Conservation (phyloP, 1,284 basidiomycete species). For the Tilletia indica region DNA sequence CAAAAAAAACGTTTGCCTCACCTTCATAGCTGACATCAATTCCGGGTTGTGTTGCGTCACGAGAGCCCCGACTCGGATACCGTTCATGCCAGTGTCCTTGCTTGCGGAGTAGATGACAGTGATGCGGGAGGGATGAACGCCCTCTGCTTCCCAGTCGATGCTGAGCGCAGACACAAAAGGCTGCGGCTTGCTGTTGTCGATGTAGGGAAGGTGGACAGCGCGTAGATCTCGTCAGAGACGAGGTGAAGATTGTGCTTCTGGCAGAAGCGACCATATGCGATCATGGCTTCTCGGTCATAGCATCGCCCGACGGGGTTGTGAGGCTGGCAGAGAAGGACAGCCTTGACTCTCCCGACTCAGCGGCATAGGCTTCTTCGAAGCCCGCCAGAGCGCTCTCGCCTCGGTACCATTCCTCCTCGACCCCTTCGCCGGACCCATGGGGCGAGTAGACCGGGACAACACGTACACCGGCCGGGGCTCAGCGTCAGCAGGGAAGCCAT, state of each 20-base stretch:
- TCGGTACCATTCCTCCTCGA: constrained; percentile 7
- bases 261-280: constrained; percentile 26
- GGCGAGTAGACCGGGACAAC: background rate
- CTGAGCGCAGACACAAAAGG: constrained; percentile 36
- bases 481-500: constrained; percentile 12
- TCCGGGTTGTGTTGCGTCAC: constrained; percentile 39
- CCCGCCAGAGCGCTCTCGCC: constrained; percentile 8
- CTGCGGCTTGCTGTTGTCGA: constrained; percentile 21
- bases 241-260: constrained; percentile 39
- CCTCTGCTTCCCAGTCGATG: constrained; percentile 35
- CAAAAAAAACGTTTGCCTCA: background rate
- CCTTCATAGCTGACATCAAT: constrained; percentile 31
- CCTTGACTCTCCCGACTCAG: constrained; percentile 24
- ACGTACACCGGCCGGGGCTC: background rate
- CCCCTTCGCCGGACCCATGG: background rate
- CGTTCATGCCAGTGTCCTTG: constrained; percentile 48
- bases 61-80: constrained; percentile 40
- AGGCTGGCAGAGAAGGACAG: constrained; percentile 42
- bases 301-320: constrained; percentile 27
- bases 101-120: constrained; percentile 38
- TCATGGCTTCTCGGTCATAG: constrained; percentile 17
- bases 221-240: constrained; percentile 48
- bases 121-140: constrained; percentile 32
- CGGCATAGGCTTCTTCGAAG: constrained; percentile 30
- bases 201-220: constrained; percentile 35